Evolutionary conservation across 495 filamentous ascomycete species (phyloP).

Genomic region (Zalerion maritima): DNA sequence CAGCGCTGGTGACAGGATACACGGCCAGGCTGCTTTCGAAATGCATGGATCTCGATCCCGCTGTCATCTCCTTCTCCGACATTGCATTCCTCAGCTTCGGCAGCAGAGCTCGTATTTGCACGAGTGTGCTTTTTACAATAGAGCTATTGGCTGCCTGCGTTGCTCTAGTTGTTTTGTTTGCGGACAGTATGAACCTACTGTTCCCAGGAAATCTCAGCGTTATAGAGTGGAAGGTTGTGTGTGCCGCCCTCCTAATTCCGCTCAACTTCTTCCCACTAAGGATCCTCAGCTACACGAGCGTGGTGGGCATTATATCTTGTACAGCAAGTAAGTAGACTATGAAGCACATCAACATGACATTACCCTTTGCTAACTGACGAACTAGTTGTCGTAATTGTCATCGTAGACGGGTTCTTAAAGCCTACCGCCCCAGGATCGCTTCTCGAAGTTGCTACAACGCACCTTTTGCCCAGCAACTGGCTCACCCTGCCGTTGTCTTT

Average conservation of each 20-base stretch:
- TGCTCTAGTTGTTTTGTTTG: constrained; percentile 84
- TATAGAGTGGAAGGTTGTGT: constrained; percentile 74
- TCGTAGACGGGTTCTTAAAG: constrained; percentile 78
- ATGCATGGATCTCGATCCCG: constrained; percentile 69
- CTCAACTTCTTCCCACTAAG: constrained; percentile 76
- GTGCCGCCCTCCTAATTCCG: constrained; percentile 66
- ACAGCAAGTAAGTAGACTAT: constrained; percentile 53
- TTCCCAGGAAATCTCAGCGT: constrained; percentile 54
- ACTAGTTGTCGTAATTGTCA: constrained; percentile 65
- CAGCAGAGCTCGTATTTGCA: constrained; percentile 60
- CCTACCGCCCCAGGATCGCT: constrained; percentile 68
- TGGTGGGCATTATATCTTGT: constrained; percentile 78
- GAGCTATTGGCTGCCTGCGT: constrained; percentile 84
- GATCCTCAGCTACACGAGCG: constrained; percentile 75
- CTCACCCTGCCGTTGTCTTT: constrained; percentile 79
- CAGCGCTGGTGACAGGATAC: constrained; percentile 64
- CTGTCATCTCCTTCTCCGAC: constrained; percentile 78
- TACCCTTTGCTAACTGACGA: constrained; percentile 6
- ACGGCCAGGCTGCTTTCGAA: constrained; percentile 77
- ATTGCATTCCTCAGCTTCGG: constrained; percentile 88
- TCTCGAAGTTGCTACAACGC: constrained; percentile 62
- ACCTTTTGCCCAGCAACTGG: constrained; percentile 75
- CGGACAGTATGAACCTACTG: constrained; percentile 70
- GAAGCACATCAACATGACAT: background rate
- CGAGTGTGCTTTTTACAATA: constrained; percentile 72